A percentile compares a stretch with the other conserved stretches of the same genome.
These are phyloP conservation scores for Puccinia coronata DNA, from an alignment of 1,284 basidiomycete genomes.

Conservation along the genomic window DNA sequence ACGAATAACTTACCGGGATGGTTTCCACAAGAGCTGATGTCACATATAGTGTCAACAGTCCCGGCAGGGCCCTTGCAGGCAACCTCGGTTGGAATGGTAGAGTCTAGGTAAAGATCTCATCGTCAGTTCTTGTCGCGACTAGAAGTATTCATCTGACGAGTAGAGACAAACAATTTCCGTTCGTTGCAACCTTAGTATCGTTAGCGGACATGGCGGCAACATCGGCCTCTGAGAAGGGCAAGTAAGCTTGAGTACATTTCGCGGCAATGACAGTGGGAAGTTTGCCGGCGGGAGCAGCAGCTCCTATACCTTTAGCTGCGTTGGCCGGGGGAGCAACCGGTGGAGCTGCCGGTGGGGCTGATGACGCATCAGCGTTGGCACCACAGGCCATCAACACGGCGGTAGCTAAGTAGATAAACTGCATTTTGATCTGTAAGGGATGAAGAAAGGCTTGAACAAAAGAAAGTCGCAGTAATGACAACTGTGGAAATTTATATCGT, in stretches of 20 bases:
- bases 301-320: not conserved
- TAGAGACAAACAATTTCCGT: slow-evolving; percentile 20
- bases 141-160: not conserved
- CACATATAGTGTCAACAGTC: slow-evolving; percentile 16
- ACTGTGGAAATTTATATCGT: not conserved
- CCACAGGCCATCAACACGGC: slow-evolving; percentile 9
- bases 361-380: not conserved
- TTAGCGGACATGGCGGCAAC: slow-evolving; percentile 27
- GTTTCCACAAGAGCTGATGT: slow-evolving; percentile 22
- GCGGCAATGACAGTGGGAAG: slow-evolving; percentile 10
- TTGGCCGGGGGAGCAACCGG: not conserved
- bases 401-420: slow-evolving; percentile 10
- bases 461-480: not conserved
- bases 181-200: slow-evolving; percentile 12
- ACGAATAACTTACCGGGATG: slow-evolving; percentile 13
- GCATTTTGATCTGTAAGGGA: not conserved
- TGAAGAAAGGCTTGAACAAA: not conserved
- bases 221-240: slow-evolving; percentile 43
- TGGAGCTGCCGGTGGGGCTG: too few species aligned
- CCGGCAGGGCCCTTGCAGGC: slow-evolving; percentile 34
- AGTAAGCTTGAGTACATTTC: slow-evolving; percentile 35
- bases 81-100: slow-evolving; percentile 25
- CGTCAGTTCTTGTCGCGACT: not conserved
- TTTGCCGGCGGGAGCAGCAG: not conserved
- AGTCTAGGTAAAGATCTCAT: slow-evolving; percentile 2